These are phyloP conservation scores for Mycocentrospora acerina DNA, from an alignment of 2,329 filamentous ascomycete species.

Conservation along the genomic window DNA sequence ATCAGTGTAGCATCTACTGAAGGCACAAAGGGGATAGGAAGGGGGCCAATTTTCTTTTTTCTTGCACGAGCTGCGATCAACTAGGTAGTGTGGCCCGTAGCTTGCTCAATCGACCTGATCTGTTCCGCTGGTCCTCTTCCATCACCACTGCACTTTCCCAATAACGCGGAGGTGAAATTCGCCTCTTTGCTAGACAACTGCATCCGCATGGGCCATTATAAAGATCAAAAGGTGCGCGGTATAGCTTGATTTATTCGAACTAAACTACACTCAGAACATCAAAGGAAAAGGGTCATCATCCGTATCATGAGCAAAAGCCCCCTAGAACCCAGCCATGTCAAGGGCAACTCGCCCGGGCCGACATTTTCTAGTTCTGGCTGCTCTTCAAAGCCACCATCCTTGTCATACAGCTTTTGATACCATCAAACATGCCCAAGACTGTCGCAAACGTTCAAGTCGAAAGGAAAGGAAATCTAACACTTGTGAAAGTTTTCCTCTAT, in stretches of 20 bases:
- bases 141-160: too few relatives aligned
- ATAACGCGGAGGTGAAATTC: too few relatives aligned
- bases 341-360: constrained; percentile 39
- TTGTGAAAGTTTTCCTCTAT: constrained; percentile 60
- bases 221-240: constrained; percentile 21
- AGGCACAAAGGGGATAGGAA: too few relatives aligned
- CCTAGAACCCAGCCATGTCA: constrained; percentile 29
- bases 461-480: constrained; percentile 47
- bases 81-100: too few relatives aligned
- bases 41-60: too few relatives aligned
- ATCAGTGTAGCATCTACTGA: too few relatives aligned
- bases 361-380: constrained; percentile 40
- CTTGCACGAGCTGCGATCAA: too few relatives aligned
- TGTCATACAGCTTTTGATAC: constrained; percentile 37
- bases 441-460: constrained; percentile 35
- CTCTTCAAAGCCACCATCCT: constrained; percentile 33
- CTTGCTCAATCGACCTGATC: too few relatives aligned
- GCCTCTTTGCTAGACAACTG: too few relatives aligned
- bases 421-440: constrained; percentile 39
- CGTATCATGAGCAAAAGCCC: constrained; percentile 33
- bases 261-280: constrained; percentile 40
- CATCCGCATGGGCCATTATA: background rate
- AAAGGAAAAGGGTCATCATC: constrained; percentile 39
- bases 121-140: too few relatives aligned
- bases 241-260: constrained; percentile 35